Percentiles rank a stretch among this genome's conserved stretches.
Evolutionary conservation across 2,329 filamentous ascomycete genomes (phyloP).

Genomic region (Penicillium fuscoglaucum): DNA sequence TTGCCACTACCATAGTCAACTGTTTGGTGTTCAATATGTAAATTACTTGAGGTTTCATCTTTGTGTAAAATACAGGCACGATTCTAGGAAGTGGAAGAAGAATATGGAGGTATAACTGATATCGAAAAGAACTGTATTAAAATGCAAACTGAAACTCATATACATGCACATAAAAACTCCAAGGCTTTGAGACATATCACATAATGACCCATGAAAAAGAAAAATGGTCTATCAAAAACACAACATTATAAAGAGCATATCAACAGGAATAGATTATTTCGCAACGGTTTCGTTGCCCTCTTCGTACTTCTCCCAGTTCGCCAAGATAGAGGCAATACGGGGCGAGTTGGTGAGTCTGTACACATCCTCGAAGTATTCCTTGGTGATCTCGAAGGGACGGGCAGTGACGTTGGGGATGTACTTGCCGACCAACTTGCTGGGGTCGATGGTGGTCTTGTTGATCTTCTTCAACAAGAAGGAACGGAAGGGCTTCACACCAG

Average conservation of each 20-base stretch:
- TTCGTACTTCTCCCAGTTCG: conserved; percentile 79
- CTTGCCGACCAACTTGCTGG: conserved; percentile 93
- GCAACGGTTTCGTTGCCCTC: conserved; percentile 34
- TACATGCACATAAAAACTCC: conserved; percentile 26
- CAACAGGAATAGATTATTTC: conserved; percentile 16
- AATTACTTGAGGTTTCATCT: neutral
- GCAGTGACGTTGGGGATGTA: conserved; percentile 99
- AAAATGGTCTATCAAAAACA: conserved; percentile 23
- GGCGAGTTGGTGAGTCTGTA: conserved; percentile 86
- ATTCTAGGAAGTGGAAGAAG: neutral
- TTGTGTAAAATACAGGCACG: neutral
- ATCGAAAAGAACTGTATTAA: conserved; percentile 5
- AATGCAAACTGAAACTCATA: conserved; percentile 18
- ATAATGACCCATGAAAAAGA: conserved; percentile 20
- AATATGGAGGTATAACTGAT: neutral
- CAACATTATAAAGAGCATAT: conserved; percentile 23
- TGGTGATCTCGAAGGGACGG: conserved; percentile 89
- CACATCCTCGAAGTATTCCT: conserved; percentile 99
- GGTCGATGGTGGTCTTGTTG: conserved; percentile 98
- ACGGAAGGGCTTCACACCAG: conserved; percentile 97
- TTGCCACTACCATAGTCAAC: neutral
- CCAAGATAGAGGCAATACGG: conserved; percentile 59
- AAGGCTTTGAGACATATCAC: conserved; percentile 27
- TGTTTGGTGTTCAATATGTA: neutral
- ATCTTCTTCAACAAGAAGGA: conserved; percentile 99